Evolutionary conservation across 225 moss, liverwort and hornwort genomes (phyloP), one percentile per base, ranked within the genome.

Genomic region (Climacium dendroides): DNA sequence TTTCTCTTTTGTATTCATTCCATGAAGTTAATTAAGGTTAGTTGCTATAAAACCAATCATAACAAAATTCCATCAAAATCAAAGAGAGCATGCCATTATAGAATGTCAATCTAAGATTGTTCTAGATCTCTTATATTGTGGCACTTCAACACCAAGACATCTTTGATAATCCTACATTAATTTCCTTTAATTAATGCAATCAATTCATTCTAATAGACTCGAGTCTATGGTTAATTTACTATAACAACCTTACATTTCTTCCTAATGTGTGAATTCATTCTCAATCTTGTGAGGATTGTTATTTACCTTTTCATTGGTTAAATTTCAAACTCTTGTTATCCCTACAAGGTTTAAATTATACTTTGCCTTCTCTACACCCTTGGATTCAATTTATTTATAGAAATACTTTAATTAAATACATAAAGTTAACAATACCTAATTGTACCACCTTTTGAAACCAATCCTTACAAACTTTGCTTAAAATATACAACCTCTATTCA

Each of bases 321-420:
- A 41, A 43, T 71, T 41, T 70, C 41, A 70, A 70, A 41, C 3
- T 71, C 9, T 71, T 26, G 4, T 41, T 41, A 41, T 4, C 3
- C 0, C 2, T 3, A 43, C 1, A 15, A 15, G 15, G 15, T 71
- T 26, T 15, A 15, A 71, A 26, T 9, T 43, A 43, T 26, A 41
- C 0, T 39, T 0, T 26, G 7, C 15, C 15, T 25, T 26, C 0
- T 43, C 26, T 43, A 71, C 8, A 29, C 45, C 18, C 10, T 45
- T 45, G 1, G 17, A 0, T 29, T 45, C 2, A 45, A 73, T 29
- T 29, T 17, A 29, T 0, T 1, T 2, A 1, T 11, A 45, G 2
- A 29, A 26, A 5, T 17, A 28, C 6, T 45, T 2, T 28, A 29
- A 29, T 10, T 3, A 72, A 29, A 17, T 29, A 70, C 13, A 39